Evolutionary conservation across 2,329 filamentous ascomycete species (phyloP).

Genomic region (Diaporthe sp.): DNA sequence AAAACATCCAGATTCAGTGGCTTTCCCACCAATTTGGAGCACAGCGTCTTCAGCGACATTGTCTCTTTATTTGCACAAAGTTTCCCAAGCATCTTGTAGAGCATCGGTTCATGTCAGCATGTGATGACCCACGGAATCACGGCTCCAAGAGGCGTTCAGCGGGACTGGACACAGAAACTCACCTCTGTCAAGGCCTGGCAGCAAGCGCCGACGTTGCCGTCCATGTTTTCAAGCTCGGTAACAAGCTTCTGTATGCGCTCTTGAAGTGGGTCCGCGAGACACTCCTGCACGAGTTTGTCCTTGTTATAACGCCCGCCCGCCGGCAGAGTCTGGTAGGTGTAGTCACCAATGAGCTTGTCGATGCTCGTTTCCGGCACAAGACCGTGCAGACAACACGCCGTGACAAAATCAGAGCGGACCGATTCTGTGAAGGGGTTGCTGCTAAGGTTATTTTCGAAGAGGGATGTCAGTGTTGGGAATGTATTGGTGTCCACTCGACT

Average conservation of each 20-base stretch:
- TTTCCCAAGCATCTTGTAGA: slow-evolving; percentile 72
- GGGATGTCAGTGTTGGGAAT: slow-evolving; percentile 72
- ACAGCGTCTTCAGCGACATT: slow-evolving; percentile 83
- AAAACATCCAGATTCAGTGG: slow-evolving; percentile 81
- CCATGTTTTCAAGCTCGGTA: slow-evolving; percentile 87
- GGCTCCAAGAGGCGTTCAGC: neutral
- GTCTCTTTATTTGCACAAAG: slow-evolving; percentile 82
- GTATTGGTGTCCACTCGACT: slow-evolving; percentile 86
- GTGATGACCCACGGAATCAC: too few species aligned
- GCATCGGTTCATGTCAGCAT: slow-evolving; percentile 6
- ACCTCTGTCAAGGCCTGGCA: slow-evolving; percentile 83
- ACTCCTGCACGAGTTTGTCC: slow-evolving; percentile 83
- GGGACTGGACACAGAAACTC: slow-evolving; percentile 45
- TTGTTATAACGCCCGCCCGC: slow-evolving; percentile 82
- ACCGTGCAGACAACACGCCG: slow-evolving; percentile 89
- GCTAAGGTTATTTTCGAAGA: slow-evolving; percentile 71
- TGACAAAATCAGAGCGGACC: slow-evolving; percentile 82
- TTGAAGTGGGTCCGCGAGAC: slow-evolving; percentile 80
- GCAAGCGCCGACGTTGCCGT: slow-evolving; percentile 91
- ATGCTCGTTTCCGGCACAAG: slow-evolving; percentile 86
- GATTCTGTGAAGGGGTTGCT: slow-evolving; percentile 71
- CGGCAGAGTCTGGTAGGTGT: slow-evolving; percentile 84
- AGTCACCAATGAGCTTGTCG: slow-evolving; percentile 84
- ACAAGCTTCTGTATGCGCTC: slow-evolving; percentile 83
- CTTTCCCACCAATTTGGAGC: slow-evolving; percentile 79